Conservation (phyloP, 176 grass and related monocot genomes). For the Oryza australiensis region DNA sequence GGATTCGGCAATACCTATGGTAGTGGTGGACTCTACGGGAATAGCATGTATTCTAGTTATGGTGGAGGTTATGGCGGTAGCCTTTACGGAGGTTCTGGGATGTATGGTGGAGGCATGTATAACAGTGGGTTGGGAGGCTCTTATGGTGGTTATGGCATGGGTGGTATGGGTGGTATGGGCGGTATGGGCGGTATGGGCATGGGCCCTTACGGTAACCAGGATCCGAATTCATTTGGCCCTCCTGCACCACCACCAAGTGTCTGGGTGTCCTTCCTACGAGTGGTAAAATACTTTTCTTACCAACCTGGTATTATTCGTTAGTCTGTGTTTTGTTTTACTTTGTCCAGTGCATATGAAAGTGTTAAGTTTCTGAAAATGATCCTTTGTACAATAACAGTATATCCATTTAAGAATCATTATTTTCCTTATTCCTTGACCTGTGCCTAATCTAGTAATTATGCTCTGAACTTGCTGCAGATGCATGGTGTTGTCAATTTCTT, state of each 20-base stretch:
- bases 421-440: background rate
- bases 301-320: background rate
- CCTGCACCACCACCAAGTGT: conserved; percentile 73
- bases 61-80: conserved; percentile 55
- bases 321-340: conserved; percentile 1
- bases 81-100: conserved; percentile 58
- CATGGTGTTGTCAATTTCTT: conserved; percentile 88
- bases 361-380: background rate
- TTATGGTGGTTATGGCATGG: conserved; percentile 61
- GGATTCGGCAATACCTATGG: conserved; percentile 51
- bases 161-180: conserved; percentile 55
- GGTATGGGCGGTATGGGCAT: conserved; percentile 62
- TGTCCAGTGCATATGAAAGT: background rate
- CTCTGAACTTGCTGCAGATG: conserved; percentile 59
- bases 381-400: background rate
- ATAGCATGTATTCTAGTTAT: conserved; percentile 66
- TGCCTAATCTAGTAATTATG: conserved; percentile 7
- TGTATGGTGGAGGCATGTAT: conserved; percentile 76
- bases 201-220: conserved; percentile 74
- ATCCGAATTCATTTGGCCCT: conserved; percentile 74
- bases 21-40: conserved; percentile 61
- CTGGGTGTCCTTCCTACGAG: conserved; percentile 85
- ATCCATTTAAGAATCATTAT: background rate
- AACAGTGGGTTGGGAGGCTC: conserved; percentile 46
- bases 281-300: conserved; percentile 47